Conservation (phyloP, 768 basidiomycete genomes). For the Cubamyces lactineus region DNA sequence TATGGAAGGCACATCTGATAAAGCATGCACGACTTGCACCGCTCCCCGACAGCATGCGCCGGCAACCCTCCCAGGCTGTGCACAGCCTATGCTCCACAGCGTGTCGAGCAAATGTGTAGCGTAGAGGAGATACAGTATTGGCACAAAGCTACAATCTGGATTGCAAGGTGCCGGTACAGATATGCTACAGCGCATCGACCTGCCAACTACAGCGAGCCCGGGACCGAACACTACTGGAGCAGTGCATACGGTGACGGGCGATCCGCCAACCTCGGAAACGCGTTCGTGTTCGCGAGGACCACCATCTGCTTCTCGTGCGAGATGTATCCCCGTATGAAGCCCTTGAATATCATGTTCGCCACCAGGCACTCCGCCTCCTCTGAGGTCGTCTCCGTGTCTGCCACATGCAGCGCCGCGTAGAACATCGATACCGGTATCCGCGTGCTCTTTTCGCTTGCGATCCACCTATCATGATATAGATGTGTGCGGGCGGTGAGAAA, state of each 20-base stretch:
- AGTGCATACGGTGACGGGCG: constrained; percentile 53
- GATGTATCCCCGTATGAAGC: constrained; percentile 93
- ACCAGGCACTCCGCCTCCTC: constrained; percentile 94
- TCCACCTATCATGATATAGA: constrained; percentile 62
- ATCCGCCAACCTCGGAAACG: constrained; percentile 79
- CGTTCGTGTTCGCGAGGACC: constrained; percentile 77
- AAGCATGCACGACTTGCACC: not conserved
- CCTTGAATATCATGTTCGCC: constrained; percentile 94
- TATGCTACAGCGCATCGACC: not conserved
- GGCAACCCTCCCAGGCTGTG: not conserved
- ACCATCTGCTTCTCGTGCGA: constrained; percentile 96
- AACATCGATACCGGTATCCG: constrained; percentile 84
- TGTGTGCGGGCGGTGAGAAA: not conserved
- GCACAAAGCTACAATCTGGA: not conserved
- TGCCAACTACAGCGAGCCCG: not conserved
- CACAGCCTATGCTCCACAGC: not conserved
- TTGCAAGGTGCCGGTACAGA: not conserved
- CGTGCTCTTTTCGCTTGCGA: constrained; percentile 69
- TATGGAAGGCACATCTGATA: too few species aligned
- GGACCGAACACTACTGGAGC: constrained; percentile 22
- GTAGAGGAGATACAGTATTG: not conserved
- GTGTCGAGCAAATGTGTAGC: not conserved
- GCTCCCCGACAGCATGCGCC: not conserved
- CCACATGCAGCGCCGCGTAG: constrained; percentile 70
- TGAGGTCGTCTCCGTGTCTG: constrained; percentile 61